Base-by-base conservation (phyloP, 2,329 filamentous ascomycete genomes). In the Alternaria gaisen region DNA sequence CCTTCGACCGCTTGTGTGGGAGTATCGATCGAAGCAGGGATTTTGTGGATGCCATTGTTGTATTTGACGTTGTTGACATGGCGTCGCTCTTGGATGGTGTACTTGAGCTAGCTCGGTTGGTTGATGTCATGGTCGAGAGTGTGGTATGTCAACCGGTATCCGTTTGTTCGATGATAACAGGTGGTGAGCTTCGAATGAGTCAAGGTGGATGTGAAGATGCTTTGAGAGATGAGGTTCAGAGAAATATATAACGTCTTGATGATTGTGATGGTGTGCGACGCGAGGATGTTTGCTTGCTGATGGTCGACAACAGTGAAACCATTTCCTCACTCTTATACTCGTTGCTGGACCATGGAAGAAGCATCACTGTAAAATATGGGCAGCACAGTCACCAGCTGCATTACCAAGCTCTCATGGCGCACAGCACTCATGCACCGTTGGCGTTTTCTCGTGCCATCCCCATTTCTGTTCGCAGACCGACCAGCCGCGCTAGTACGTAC, bases 41-140 rank as follows among this genome's bases (percentile, higher is more conserved):
- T 10, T 70, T 71, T 8, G 66, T 69, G 8, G 72, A 72, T 12
- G 67, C 46, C 24, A 68, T 67, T 20, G 72, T 73, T 18, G 72
- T 74, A 52, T 61, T 67, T 9, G 71, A 72, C 24, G 24, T 65
- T 5, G 63, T 65, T 2, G 73, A 76, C 43, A 60, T 47, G 16
- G 56, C 34, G 34, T 70, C 66, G 12, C 58, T 66, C 16, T 67
- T 54, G 22, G 38, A 8, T 14, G 14, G 38, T 5, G 42, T 50
- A 26, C 44, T 62, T 24, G 44, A 53, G 24, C 30, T 63, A 28
- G 42, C 1, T 24, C 28, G 50, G 46, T 54, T 18, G 12, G 54
- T 30, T 20, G 40, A 47, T 8, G 43, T 43, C 64, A 68, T 67
- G 10, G 20, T 54, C 8, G 28, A n/a, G 6, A 12, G 40, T 16